Evolutionary conservation across 2,329 filamentous ascomycete species (phyloP).

Genomic region (Xylaria polymorpha): DNA sequence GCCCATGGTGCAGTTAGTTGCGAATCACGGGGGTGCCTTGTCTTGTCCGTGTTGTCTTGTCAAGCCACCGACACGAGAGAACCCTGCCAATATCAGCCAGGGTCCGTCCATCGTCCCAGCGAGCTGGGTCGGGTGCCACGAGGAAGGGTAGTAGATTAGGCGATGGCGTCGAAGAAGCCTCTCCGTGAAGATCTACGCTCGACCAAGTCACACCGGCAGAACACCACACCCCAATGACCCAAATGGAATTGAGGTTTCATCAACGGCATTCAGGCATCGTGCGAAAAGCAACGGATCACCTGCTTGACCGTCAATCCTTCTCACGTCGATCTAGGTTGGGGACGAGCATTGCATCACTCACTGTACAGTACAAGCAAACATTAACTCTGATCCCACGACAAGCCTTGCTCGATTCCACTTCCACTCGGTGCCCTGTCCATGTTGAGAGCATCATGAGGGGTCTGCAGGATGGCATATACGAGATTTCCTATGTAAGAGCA

Average conservation of each 20-base stretch:
- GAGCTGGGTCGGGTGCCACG: conserved; percentile 46
- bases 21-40: conserved; percentile 28
- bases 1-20: conserved; percentile 22
- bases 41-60: conserved; percentile 30
- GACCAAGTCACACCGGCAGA: conserved; percentile 22
- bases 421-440: conserved; percentile 10
- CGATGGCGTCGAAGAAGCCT: conserved; percentile 32
- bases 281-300: conserved; percentile 31
- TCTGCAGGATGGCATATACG: conserved; percentile 17
- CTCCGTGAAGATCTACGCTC: conserved; percentile 29
- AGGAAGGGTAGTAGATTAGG: conserved; percentile 34
- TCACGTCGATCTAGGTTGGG: conserved; percentile 4
- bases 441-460: conserved; percentile 21
- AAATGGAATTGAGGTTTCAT: conserved; percentile 5
- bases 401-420: neutral
- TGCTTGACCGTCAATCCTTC: conserved; percentile 25
- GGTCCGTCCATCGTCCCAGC: conserved; percentile 44
- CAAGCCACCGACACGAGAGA: conserved; percentile 34
- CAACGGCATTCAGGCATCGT: conserved; percentile 7
- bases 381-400: conserved; percentile 2
- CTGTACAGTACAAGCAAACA: neutral
- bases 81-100: conserved; percentile 42
- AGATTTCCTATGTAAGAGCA: neutral
- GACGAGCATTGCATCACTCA: conserved; percentile 9
- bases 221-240: conserved; percentile 9